These are phyloP conservation scores for Artomyces pyxidatus DNA, from an alignment of 768 basidiomycete genomes.

Conservation along the genomic window DNA sequence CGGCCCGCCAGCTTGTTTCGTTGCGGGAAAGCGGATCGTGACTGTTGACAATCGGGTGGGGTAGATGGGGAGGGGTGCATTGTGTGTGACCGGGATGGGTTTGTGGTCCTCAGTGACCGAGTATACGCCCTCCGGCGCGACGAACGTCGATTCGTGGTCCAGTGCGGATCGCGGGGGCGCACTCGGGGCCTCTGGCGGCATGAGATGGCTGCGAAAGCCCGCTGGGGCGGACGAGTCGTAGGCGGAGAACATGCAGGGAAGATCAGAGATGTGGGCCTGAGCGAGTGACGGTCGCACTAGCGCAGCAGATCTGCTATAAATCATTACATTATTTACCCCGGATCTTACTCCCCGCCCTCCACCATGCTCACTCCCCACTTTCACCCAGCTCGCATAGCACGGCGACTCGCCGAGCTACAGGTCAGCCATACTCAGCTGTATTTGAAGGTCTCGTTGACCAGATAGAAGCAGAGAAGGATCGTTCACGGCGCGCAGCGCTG, in stretches of 20 bases:
- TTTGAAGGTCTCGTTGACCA: neutral
- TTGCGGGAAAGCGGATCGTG: conserved; percentile 51
- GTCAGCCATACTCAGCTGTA: conserved; percentile 1
- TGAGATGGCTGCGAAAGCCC: neutral
- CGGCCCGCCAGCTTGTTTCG: conserved; percentile 45
- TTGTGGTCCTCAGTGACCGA: conserved; percentile 83
- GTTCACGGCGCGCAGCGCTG: conserved; percentile 8
- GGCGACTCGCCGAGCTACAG: conserved; percentile 8
- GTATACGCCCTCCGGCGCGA: conserved; percentile 87
- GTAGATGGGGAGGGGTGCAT: conserved; percentile 31
- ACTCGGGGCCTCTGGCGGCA: conserved; percentile 12
- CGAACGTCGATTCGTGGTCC: conserved; percentile 81
- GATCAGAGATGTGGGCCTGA: conserved; percentile 13
- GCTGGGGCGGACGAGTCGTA: conserved; percentile 7
- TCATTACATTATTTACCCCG: conserved; percentile 15
- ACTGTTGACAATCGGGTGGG: conserved; percentile 60
- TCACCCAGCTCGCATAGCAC: conserved; percentile 14
- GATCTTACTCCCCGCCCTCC: conserved; percentile 19
- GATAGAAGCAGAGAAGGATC: conserved; percentile 2
- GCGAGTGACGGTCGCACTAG: neutral
- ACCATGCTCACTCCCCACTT: conserved; percentile 18
- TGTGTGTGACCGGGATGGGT: conserved; percentile 37
- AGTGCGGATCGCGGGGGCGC: conserved; percentile 23
- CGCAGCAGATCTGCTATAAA: neutral
- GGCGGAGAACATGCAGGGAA: conserved; percentile 13